Evolutionary conservation across 2,329 filamentous ascomycete genomes (phyloP).

Genomic region (Xylaria sp.): DNA sequence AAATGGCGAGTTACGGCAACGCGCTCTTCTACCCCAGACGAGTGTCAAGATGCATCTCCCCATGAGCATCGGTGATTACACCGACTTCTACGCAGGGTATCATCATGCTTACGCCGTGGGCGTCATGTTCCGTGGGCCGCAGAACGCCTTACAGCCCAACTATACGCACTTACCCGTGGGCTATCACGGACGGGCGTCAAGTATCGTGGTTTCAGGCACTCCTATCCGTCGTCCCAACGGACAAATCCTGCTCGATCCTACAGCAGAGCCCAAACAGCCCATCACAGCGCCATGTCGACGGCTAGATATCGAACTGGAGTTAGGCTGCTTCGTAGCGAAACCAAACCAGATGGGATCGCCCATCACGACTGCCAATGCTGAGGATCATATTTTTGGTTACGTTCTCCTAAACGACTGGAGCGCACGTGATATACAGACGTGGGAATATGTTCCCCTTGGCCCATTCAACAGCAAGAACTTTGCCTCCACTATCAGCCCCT

Average conservation of each 20-base stretch:
- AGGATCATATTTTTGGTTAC: constrained; percentile 69
- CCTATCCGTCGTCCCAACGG: constrained; percentile 68
- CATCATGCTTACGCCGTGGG: constrained; percentile 69
- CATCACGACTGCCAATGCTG: constrained; percentile 58
- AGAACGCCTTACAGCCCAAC: constrained; percentile 72
- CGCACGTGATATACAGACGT: constrained; percentile 73
- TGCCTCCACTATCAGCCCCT: constrained; percentile 68
- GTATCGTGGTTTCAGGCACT: constrained; percentile 69
- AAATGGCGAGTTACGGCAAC: constrained; percentile 52
- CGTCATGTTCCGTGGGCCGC: constrained; percentile 64
- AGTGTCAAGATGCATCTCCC: constrained; percentile 64
- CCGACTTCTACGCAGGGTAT: constrained; percentile 76
- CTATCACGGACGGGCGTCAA: constrained; percentile 74
- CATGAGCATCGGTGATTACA: constrained; percentile 76
- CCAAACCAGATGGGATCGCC: constrained; percentile 60
- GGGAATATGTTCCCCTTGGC: constrained; percentile 78
- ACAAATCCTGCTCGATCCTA: constrained; percentile 63
- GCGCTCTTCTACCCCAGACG: constrained; percentile 53
- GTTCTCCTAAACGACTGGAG: constrained; percentile 88
- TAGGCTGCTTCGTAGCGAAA: constrained; percentile 68
- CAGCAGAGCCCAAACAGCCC: constrained; percentile 56
- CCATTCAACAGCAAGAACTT: constrained; percentile 86
- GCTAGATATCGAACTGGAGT: constrained; percentile 75
- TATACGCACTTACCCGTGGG: constrained; percentile 77
- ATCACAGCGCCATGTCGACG: constrained; percentile 58